Percentiles rank a stretch among this genome's conserved stretches.
These are phyloP conservation scores for Prototheca wickerhamii DNA, from an alignment of 163 green algal genomes.

Conservation along the genomic window DNA sequence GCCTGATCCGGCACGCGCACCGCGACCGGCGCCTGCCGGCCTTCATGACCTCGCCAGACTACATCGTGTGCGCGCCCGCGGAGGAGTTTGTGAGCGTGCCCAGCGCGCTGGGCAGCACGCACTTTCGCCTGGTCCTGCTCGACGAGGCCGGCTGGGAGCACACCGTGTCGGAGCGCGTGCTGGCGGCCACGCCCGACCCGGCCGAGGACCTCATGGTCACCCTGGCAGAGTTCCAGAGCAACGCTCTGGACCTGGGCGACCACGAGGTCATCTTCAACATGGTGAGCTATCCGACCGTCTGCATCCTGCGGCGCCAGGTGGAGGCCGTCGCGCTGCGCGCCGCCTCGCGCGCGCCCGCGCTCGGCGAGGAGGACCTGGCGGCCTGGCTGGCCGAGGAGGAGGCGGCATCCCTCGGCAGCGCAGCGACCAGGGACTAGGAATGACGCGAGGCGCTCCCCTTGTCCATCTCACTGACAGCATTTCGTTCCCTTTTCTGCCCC, in stretches of 20 bases:
- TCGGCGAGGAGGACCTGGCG: neutral
- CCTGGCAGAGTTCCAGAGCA: slow-evolving; percentile 34
- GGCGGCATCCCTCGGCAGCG: neutral
- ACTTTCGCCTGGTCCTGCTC: slow-evolving; percentile 47
- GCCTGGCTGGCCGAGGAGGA: neutral
- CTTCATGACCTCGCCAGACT: slow-evolving; percentile 35
- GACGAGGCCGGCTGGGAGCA: slow-evolving; percentile 48
- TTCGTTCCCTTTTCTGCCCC: neutral
- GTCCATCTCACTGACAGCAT: no score
- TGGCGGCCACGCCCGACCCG: slow-evolving; percentile 22
- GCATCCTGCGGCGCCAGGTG: slow-evolving; percentile 21
- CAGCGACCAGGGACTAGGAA: no score
- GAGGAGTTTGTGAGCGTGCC: slow-evolving; percentile 50
- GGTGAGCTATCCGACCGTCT: slow-evolving; percentile 33
- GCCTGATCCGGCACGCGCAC: slow-evolving; percentile 34
- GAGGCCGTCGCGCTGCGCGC: no score
- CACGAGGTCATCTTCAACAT: slow-evolving; percentile 13
- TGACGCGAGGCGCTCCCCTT: no score
- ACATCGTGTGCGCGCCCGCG: slow-evolving; percentile 37
- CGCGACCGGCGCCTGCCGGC: slow-evolving; percentile 17
- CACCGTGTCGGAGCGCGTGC: slow-evolving; percentile 31
- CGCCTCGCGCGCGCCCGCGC: neutral
- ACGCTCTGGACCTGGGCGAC: slow-evolving; percentile 14
- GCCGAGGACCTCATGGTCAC: slow-evolving; percentile 43
- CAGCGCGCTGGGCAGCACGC: slow-evolving; percentile 38